phyloP scores from a whole-genome alignment of 352 stramenopile species.

The Pilasporangium apinafurcum region DNA sequence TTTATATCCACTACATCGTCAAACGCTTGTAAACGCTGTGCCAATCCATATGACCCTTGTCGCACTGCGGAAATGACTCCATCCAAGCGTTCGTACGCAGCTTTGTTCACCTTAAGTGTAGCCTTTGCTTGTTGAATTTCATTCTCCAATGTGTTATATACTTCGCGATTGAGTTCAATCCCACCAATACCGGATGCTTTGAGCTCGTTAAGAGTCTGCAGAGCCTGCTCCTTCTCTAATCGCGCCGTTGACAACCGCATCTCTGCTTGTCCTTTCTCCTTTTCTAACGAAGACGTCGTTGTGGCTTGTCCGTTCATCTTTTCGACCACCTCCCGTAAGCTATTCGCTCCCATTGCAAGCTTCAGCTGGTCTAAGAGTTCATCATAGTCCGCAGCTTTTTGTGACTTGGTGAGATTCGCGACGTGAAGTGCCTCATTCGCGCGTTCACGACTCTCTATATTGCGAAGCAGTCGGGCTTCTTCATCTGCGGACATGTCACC shows the following conservation, averaged over 20 bases:
- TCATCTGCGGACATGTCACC: slow-evolving; percentile 67
- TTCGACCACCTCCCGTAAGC: slow-evolving; percentile 52
- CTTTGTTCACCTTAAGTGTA: slow-evolving; percentile 73
- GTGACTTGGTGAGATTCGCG: slow-evolving; percentile 57
- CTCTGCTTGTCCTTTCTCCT: slow-evolving; percentile 67
- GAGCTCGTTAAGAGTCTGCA: slow-evolving; percentile 65
- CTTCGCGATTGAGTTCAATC: slow-evolving; percentile 74
- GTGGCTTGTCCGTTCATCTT: slow-evolving; percentile 60
- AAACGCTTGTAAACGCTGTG: slow-evolving; percentile 57
- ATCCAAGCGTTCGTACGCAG: slow-evolving; percentile 62
- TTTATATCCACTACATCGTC: slow-evolving; percentile 55
- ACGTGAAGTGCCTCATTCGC: slow-evolving; percentile 56
- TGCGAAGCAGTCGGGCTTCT: slow-evolving; percentile 41
- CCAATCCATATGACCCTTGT: slow-evolving; percentile 68
- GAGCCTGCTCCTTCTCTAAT: slow-evolving; percentile 53
- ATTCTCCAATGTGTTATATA: slow-evolving; percentile 72
- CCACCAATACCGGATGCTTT: slow-evolving; percentile 72
- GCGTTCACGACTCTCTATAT: slow-evolving; percentile 59
- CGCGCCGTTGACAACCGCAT: slow-evolving; percentile 38
- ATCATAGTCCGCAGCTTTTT: slow-evolving; percentile 69
- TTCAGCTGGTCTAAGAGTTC: slow-evolving; percentile 59
- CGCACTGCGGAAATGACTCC: slow-evolving; percentile 67
- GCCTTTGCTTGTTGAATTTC: slow-evolving; percentile 73
- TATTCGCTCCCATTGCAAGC: slow-evolving; percentile 46
- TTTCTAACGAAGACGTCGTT: slow-evolving; percentile 59